Conservation (phyloP, 345 rosid genomes). For the Gossypium raimondii region DNA sequence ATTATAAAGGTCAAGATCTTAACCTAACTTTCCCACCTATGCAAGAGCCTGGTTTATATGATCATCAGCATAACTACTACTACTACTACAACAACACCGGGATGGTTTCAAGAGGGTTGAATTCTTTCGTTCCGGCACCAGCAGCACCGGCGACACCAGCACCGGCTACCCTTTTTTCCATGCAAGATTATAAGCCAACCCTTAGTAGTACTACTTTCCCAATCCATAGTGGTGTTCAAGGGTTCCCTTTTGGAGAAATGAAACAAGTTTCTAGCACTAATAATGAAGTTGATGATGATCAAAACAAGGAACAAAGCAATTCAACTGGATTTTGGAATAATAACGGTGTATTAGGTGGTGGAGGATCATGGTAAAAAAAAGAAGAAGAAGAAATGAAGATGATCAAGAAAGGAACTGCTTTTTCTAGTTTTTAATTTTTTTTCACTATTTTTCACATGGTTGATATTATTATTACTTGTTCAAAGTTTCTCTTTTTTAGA, state of each 20-base stretch:
- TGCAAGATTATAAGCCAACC: conserved; percentile 45
- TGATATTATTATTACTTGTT: conserved; percentile 17
- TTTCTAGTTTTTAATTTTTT: not conserved
- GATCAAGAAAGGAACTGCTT: not conserved
- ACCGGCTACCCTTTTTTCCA: conserved; percentile 31
- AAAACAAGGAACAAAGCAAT: conserved; percentile 37
- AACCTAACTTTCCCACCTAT: conserved; percentile 39
- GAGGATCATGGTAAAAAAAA: conserved; percentile 41
- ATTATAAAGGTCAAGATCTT: conserved; percentile 40
- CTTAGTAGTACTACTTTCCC: conserved; percentile 28
- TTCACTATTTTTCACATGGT: conserved; percentile 14
- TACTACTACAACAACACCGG: no score
- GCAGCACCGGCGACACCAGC: conserved; percentile 24
- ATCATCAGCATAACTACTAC: no score
- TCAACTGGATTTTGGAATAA: conserved; percentile 42
- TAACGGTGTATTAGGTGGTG: conserved; percentile 41
- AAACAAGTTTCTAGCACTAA: conserved; percentile 32
- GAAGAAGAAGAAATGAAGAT: not conserved
- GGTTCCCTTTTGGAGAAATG: conserved; percentile 41
- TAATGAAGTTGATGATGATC: conserved; percentile 32
- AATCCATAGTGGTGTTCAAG: conserved; percentile 38
- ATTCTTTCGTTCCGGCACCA: conserved; percentile 19
- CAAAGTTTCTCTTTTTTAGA: conserved; percentile 24
- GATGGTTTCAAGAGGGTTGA: conserved; percentile 23
- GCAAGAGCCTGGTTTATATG: conserved; percentile 19